Conservation (phyloP, 2,329 filamentous ascomycete species). For the Byssochlamys sp. region DNA sequence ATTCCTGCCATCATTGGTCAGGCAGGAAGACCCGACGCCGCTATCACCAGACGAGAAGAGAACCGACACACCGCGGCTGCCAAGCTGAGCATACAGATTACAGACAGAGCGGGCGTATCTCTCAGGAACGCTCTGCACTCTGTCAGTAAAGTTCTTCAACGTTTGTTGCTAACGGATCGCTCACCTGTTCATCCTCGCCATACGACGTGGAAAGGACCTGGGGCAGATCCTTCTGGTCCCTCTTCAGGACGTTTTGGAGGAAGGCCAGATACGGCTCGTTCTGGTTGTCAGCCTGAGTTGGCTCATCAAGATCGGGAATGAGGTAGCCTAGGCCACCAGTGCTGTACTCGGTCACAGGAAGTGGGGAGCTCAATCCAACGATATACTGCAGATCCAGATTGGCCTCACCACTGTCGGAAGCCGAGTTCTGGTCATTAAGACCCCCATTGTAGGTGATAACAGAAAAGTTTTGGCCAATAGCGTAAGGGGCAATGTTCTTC, state of each 20-base stretch:
- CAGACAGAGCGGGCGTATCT: constrained; percentile 32
- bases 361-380: constrained; percentile 33
- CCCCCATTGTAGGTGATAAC: constrained; percentile 36
- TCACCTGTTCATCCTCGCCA: constrained; percentile 32
- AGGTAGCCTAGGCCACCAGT: constrained; percentile 39
- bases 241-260: constrained; percentile 23
- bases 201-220: constrained; percentile 35
- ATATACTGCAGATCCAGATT: constrained; percentile 45
- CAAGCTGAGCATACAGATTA: constrained; percentile 41
- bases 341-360: constrained; percentile 39
- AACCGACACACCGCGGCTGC: constrained; percentile 41
- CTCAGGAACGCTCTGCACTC: constrained; percentile 22
- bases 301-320: constrained; percentile 41
- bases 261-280: constrained; percentile 40
- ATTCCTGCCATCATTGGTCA: constrained; percentile 26
- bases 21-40: constrained; percentile 32
- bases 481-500: constrained; percentile 28
- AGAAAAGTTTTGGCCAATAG: constrained; percentile 36
- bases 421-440: constrained; percentile 26
- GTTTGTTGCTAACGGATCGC: background rate
- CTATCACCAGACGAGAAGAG: constrained; percentile 43
- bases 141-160: background rate
- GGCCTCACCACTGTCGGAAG: constrained; percentile 37
- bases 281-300: constrained; percentile 28
- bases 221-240: constrained; percentile 19